These are phyloP conservation scores for Cercospora sp. DNA, from an alignment of 2,329 filamentous ascomycete genomes.

Conservation along the genomic window DNA sequence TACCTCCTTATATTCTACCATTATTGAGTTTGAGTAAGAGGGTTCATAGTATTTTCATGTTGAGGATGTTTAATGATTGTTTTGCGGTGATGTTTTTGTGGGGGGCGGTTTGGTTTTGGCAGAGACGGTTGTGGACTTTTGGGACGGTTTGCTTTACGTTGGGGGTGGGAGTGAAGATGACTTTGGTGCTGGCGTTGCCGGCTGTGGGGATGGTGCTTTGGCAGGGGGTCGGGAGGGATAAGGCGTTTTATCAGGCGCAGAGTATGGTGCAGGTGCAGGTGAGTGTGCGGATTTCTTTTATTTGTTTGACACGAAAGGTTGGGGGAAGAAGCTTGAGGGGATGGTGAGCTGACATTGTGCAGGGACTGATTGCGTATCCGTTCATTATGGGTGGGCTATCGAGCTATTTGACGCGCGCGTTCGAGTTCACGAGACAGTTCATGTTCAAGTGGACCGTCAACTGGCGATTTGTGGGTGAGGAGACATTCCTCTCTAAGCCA, in stretches of 20 bases:
- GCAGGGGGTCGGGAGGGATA: slow-evolving; percentile 67
- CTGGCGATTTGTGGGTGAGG: slow-evolving; percentile 91
- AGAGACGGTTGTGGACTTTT: slow-evolving; percentile 70
- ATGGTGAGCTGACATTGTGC: slow-evolving; percentile 19
- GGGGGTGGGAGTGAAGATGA: slow-evolving; percentile 95
- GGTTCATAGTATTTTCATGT: slow-evolving; percentile 87
- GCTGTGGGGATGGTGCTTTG: slow-evolving; percentile 76
- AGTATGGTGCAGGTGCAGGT: slow-evolving; percentile 80
- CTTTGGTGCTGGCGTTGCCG: slow-evolving; percentile 76
- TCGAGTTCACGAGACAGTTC: slow-evolving; percentile 88
- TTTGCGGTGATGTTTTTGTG: slow-evolving; percentile 84
- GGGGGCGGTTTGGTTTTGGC: slow-evolving; percentile 74
- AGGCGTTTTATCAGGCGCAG: slow-evolving; percentile 66
- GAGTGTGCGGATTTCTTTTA: slow-evolving; percentile 38
- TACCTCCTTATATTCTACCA: slow-evolving; percentile 83
- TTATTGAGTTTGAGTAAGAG: slow-evolving; percentile 87
- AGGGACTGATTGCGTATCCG: slow-evolving; percentile 61
- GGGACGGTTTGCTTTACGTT: slow-evolving; percentile 73
- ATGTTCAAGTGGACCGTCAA: slow-evolving; percentile 99
- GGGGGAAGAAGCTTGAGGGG: not conserved
- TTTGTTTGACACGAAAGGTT: not conserved
- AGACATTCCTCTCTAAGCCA: slow-evolving; percentile 68
- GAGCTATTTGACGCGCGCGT: slow-evolving; percentile 79
- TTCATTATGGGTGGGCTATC: slow-evolving; percentile 66
- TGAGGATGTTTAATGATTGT: slow-evolving; percentile 94